Evolutionary conservation across 768 basidiomycete genomes (phyloP), one percentile per base, ranked within the genome.

Genomic region (Suillus tomentosus): DNA sequence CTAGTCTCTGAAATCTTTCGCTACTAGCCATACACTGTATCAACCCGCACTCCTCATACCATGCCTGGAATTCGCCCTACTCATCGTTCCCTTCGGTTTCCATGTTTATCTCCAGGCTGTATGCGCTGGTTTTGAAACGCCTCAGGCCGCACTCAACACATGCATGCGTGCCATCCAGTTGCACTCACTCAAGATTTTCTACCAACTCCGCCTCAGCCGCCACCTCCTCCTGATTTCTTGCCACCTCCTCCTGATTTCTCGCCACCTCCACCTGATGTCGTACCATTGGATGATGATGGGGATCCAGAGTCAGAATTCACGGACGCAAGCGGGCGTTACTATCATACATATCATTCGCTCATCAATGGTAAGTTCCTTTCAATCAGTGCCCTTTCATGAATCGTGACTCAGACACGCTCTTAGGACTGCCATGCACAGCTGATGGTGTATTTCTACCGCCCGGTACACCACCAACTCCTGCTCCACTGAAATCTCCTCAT

Each of bases 381-480:
- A 11, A 19, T 47, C 45, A 10, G n/a, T 10, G 10, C 37, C 31
- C 31, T 31, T 31, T 31, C 31, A 31, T 31, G 31, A 31, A 31
- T 31, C 31, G 4, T 31, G 31, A 31, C 36, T 36, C 36, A 36
- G 9, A 36, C 36, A 36, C 4, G 4, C 59, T 34, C 24, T 42
- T 58, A 66, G 62, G 45, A 24, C n/a, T 10, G 45, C 64, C 61
- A 19, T 67, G 66, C 42, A 24, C 60, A 24, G 58, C 61, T 19
- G 17, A 47, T 3, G 58, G 66, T 1, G 22, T 60, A 2, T 65
- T 60, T 48, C 50, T 67, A 4, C 5, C 2, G 3, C 17, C 57
- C 6, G 45, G 51, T 8, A 31, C 53, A 7, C 70, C 69, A n/a
- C 60, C 62, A 22, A 58, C 66, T 19, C 61, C 60, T 5, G 56